A percentile compares a stretch with the other conserved stretches of the same genome.
These are phyloP conservation scores for Coemansia sp. DNA, from an alignment of 192 early-diverging fungal genomes.

Conservation along the genomic window DNA sequence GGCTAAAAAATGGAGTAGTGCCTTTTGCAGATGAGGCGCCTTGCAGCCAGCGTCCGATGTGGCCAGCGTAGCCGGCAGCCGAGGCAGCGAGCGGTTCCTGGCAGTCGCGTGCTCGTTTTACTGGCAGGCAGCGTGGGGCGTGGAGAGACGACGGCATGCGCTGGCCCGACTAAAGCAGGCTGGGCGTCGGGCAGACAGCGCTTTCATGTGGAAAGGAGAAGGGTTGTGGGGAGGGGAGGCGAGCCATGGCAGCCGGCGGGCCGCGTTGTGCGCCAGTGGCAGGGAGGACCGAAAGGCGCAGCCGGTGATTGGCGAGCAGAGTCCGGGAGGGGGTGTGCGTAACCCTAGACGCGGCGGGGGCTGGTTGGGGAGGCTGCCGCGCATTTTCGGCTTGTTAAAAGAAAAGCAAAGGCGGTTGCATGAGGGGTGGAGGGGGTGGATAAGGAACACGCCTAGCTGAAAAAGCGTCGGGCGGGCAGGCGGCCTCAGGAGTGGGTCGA, in stretches of 20 bases:
- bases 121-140: not conserved
- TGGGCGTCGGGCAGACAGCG: not conserved
- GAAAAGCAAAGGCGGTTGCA: not conserved
- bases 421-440: conserved; percentile 5
- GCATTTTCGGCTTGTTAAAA: conserved; percentile 1
- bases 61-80: not conserved
- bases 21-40: not conserved
- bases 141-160: not conserved
- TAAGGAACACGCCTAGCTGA: conserved; percentile 5
- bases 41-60: not conserved
- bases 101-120: not conserved
- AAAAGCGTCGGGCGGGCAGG: not conserved
- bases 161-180: not conserved
- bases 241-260: not conserved
- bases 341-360: conserved; percentile 5
- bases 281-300: conserved; percentile 4
- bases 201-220: conserved; percentile 1
- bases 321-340: conserved; percentile 9
- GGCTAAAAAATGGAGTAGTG: not conserved
- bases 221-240: not conserved
- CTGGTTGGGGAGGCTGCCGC: conserved; percentile 15
- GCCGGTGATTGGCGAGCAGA: not conserved
- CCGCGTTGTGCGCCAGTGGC: not conserved
- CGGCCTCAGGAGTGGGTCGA: not conserved
- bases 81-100: not conserved